phyloP scores from a whole-genome alignment of 2,329 filamentous ascomycete genomes.

The Clonostachys sp. region DNA sequence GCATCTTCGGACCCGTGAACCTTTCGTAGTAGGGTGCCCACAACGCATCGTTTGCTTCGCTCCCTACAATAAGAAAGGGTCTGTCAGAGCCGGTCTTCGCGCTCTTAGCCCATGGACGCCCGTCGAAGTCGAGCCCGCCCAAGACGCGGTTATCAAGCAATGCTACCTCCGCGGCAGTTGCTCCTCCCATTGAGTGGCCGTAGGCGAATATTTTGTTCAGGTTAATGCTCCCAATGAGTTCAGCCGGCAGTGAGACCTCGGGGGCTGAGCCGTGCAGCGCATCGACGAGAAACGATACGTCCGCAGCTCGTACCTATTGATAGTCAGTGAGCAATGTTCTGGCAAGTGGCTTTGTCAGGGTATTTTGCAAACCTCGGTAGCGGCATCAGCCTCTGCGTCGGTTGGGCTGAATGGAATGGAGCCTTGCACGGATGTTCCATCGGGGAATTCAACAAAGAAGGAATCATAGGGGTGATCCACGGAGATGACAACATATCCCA shows the following conservation, averaged over 20 bases:
- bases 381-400: neutral
- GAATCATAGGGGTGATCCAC: slow-evolving; percentile 41
- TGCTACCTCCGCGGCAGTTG: slow-evolving; percentile 19
- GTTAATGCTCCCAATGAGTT: slow-evolving; percentile 2
- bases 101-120: slow-evolving; percentile 11
- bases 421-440: slow-evolving; percentile 18
- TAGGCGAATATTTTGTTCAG: slow-evolving; percentile 14
- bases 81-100: neutral
- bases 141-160: slow-evolving; percentile 19
- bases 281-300: slow-evolving; percentile 25
- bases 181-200: slow-evolving; percentile 28
- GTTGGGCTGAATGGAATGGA: slow-evolving; percentile 9
- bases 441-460: slow-evolving; percentile 32
- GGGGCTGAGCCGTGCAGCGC: slow-evolving; percentile 11
- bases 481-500: slow-evolving; percentile 35
- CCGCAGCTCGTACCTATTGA: slow-evolving; percentile 17
- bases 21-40: neutral
- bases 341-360: neutral
- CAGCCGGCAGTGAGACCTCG: slow-evolving; percentile 3
- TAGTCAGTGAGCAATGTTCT: neutral
- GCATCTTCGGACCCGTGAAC: neutral
- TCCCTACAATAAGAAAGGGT: neutral
- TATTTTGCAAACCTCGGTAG: no score
- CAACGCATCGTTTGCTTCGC: neutral
- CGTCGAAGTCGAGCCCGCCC: slow-evolving; percentile 30